Evolutionary conservation across 106 monocot species (phyloP), one percentile per base, ranked within the genome.

Genomic region (Posidonia australis): DNA sequence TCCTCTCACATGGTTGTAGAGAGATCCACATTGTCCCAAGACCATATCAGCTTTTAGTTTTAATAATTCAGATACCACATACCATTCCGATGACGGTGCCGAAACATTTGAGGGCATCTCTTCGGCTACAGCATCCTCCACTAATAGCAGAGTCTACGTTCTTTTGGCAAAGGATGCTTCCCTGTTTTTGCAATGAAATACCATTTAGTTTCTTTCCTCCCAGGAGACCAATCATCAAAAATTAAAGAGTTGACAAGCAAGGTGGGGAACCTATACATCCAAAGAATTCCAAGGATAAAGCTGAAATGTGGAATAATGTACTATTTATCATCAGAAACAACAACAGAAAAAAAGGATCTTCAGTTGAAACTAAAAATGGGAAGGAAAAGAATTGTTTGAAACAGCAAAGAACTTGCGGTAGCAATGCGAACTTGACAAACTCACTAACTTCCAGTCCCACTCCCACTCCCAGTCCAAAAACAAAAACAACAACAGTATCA

Each of bases 71-170:
- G 22, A 16, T 29, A n/a, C 6, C 26, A 51, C 74, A 48, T 76
- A 83, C 83, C 79, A 70, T 55, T 10, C 63, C 79, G 47, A 79
- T 21, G 21, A 58, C 48, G 49, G 79, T 36, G 12, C 79, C 76
- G 10, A 66, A 59, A 52, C 63, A 62, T 51, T 32, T 63, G 26
- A 83, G 47, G 19, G 72, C 24, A 63, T 83, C 76, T 54, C 83
- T 79, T 54, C 83, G 29, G 43, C 54, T 62, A 22, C 36, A 69
- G 43, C 23, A 26, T 41, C 53, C 79, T 22, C 53, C 72, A 36
- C 28, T 28, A 47, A 18, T 30, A 32, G 26, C 41, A 13, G 52
- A 5, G 14, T 62, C 65, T 10, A 66, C 79, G 5, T 3, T 56
- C 48, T 12, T 69, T 23, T 46, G 29, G 44, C 79, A 76, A 54